A percentile compares a stretch with the other conserved stretches of the same genome.
Conservation (phyloP, 768 basidiomycete genomes). For the Hericium coralloides region DNA sequence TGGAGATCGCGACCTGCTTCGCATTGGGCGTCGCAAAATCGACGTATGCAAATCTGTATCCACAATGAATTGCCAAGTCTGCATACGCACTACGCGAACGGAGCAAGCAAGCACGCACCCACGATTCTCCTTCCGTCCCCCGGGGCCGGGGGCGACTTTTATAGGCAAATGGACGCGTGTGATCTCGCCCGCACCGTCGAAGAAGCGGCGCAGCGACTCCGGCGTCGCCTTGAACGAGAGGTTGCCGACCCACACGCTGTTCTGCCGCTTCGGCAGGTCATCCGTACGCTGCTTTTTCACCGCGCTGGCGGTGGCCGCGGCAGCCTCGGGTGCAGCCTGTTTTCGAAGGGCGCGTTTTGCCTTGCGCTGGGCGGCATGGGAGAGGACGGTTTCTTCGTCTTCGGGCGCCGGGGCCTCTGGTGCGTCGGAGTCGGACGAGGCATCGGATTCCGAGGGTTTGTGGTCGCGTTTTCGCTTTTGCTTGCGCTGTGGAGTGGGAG, state of each 20-base stretch:
- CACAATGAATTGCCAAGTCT: neutral
- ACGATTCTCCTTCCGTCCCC: constrained; percentile 54
- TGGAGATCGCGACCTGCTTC: constrained; percentile 63
- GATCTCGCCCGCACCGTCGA: constrained; percentile 63
- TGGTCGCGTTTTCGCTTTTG: neutral
- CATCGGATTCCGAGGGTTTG: constrained; percentile 3
- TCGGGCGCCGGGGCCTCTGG: constrained; percentile 11
- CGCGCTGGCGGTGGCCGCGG: neutral
- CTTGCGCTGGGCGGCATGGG: constrained; percentile 65
- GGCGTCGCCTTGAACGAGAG: constrained; percentile 82
- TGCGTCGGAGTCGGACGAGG: constrained; percentile 18
- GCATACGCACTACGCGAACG: constrained; percentile 3
- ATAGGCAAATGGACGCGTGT: constrained; percentile 83
- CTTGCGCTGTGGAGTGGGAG: neutral
- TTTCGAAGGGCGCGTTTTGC: constrained; percentile 40
- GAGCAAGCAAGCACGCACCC: constrained; percentile 43
- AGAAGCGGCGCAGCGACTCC: constrained; percentile 62
- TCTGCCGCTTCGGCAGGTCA: constrained; percentile 46
- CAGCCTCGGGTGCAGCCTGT: constrained; percentile 18
- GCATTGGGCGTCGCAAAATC: constrained; percentile 79
- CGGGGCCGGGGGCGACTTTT: constrained; percentile 37
- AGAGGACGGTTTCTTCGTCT: constrained; percentile 46
- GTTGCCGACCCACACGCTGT: constrained; percentile 96
- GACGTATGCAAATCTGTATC: constrained; percentile 84
- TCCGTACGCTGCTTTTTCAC: constrained; percentile 28